phyloP scores from a whole-genome alignment of 1,139 yeast genomes.

The Sporopachydermia cereana region DNA sequence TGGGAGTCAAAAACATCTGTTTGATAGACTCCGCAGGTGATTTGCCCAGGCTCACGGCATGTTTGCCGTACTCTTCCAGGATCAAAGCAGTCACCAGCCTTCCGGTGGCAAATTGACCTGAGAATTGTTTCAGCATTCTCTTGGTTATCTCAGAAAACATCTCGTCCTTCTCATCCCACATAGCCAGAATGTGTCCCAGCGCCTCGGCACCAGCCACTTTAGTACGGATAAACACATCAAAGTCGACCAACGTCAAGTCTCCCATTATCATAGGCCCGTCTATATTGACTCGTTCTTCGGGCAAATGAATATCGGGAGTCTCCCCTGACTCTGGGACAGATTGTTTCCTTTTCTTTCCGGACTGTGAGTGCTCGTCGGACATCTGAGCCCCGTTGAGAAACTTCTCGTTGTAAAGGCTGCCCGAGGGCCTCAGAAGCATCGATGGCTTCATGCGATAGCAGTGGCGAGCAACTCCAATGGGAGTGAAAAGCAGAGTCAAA shows the following conservation, averaged over 20 bases:
- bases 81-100: slow-evolving; percentile 59
- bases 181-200: slow-evolving; percentile 58
- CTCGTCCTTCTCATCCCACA: slow-evolving; percentile 32
- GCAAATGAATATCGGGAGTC: slow-evolving; percentile 11
- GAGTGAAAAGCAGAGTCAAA: slow-evolving; percentile 71
- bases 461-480: slow-evolving; percentile 87
- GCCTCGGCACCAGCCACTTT: slow-evolving; percentile 70
- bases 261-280: slow-evolving; percentile 91
- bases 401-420: slow-evolving; percentile 31
- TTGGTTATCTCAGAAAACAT: slow-evolving; percentile 29
- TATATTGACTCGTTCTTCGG: slow-evolving; percentile 61
- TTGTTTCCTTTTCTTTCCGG: slow-evolving; percentile 11
- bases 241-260: slow-evolving; percentile 78
- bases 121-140: slow-evolving; percentile 31
- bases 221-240: slow-evolving; percentile 61
- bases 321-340: slow-evolving; percentile 28
- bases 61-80: slow-evolving; percentile 58
- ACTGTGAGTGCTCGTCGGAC: slow-evolving; percentile 8
- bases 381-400: slow-evolving; percentile 10
- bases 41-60: slow-evolving; percentile 19
- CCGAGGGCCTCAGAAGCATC: slow-evolving; percentile 72
- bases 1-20: slow-evolving; percentile 24
- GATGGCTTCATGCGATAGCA: slow-evolving; percentile 74
- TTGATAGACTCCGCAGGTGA: slow-evolving; percentile 10
- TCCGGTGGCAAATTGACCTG: slow-evolving; percentile 70